Evolutionary conservation across 805 yeast genomes (phyloP), one percentile per base, ranked within the genome.

Genomic region (Zygosaccharomyces kombuchaensis): DNA sequence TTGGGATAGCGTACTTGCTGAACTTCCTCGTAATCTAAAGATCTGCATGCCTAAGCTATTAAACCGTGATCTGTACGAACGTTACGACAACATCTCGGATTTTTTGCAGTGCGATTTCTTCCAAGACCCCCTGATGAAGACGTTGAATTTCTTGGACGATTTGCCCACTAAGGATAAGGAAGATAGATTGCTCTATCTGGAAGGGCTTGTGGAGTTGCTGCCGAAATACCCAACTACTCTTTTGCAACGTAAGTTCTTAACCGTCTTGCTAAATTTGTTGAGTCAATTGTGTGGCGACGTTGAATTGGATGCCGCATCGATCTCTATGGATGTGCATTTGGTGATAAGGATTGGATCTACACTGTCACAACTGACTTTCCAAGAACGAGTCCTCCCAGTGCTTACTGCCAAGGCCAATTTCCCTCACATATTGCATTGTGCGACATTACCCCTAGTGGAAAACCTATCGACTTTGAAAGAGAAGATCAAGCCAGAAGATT

Each of bases 101-200:
- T 77, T 93, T 49, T 75, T 85, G n/a, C 77, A 78, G 9, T 79
- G 88, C 8, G 78, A 75, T 30, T 86, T 79, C 55, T 91, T 90
- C 65, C 85, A 87, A 66, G 90, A 88, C 52, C 87, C 91, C 42
- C 69, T 89, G 40, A 80, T 91, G 42, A 83, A 84, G 57, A 82
- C 95, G 2, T 74, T 91, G 70, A 80, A 83, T 62, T 82, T 84
- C 55, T 65, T 91, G 36, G 97, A 91, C 59, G 93, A 86, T 46
- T 81, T 87, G 50, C 79, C 89, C 8, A 85, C 96, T 0, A 83
- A 85, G 54, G 68, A 82, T 2, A 69, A 72, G 6, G 74, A 74
- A 13, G 97, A 91, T 47, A 84, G 83, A 56, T 62, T 77, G 19
- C 70, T 79, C 1, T 88, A 88, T 59, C 71, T 90, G 52, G 75